phyloP scores from a whole-genome alignment of 441 rosid species.

The Syzygium syzygioides region DNA sequence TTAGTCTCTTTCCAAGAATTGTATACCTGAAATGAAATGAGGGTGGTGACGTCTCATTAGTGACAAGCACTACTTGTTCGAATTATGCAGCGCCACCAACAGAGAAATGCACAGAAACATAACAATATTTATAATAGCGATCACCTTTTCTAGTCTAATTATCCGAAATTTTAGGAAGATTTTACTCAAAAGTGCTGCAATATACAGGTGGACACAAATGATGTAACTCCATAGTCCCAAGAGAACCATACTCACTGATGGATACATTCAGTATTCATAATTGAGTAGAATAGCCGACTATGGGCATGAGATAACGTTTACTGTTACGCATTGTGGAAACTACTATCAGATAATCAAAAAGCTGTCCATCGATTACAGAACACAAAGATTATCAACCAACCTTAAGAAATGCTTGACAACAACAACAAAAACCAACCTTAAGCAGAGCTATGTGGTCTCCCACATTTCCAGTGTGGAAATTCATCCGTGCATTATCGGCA shows the following conservation, averaged over 20 bases:
- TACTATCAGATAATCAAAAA: not conserved
- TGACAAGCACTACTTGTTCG: not conserved
- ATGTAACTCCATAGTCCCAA: not conserved
- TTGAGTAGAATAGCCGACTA: not conserved
- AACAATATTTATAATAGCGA: not conserved
- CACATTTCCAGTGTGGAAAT: slow-evolving; percentile 89
- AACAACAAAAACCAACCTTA: slow-evolving; percentile 46
- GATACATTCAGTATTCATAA: not conserved
- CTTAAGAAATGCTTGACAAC: not conserved
- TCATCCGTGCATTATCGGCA: slow-evolving; percentile 94
- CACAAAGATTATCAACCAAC: not conserved
- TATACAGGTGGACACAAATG: not conserved
- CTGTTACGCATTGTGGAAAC: not conserved
- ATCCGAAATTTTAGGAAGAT: not conserved
- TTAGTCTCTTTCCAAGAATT: slow-evolving; percentile 96
- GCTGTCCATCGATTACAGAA: not conserved
- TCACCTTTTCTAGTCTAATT: not conserved
- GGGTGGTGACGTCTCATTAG: not conserved
- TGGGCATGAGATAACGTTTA: not conserved
- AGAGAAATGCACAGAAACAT: not conserved
- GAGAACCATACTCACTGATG: not conserved
- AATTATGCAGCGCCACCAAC: not conserved
- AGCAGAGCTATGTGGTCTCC: slow-evolving; percentile 96
- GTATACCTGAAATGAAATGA: slow-evolving; percentile 52
- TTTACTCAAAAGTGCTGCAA: not conserved